These are phyloP conservation scores for Debaryomyces coudertii DNA, from an alignment of 1,139 yeast genomes.

Conservation along the genomic window DNA sequence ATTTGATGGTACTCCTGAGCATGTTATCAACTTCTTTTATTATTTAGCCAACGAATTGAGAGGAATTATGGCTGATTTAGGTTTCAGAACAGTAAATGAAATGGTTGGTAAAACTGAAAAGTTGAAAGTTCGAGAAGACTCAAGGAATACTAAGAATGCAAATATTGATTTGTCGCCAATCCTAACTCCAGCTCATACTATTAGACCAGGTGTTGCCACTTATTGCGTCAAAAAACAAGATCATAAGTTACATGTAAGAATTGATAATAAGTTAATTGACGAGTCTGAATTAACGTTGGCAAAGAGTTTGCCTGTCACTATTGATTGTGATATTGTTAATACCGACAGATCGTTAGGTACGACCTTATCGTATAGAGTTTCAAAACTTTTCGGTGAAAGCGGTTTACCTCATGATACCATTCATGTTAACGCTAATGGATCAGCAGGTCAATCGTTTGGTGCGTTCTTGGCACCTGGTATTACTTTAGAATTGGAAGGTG, in stretches of 20 bases:
- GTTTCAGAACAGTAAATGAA: slow-evolving; percentile 93
- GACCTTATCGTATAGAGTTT: slow-evolving; percentile 89
- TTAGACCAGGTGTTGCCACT: slow-evolving; percentile 98
- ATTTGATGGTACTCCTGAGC: slow-evolving; percentile 97
- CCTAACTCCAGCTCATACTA: slow-evolving; percentile 93
- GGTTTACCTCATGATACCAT: slow-evolving; percentile 96
- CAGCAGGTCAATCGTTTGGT: slow-evolving; percentile 99
- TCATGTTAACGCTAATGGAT: slow-evolving; percentile 87
- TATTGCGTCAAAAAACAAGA: slow-evolving; percentile 93
- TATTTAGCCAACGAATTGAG: slow-evolving; percentile 92
- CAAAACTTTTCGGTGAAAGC: slow-evolving; percentile 88
- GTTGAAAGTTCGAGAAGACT: slow-evolving; percentile 80
- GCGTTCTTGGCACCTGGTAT: slow-evolving; percentile 97
- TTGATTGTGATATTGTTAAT: slow-evolving; percentile 89
- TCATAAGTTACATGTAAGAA: slow-evolving; percentile 86
- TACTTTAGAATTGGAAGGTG: slow-evolving; percentile 94
- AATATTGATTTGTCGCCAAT: slow-evolving; percentile 91
- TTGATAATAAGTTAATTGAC: slow-evolving; percentile 93
- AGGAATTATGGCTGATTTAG: slow-evolving; percentile 89
- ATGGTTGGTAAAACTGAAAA: slow-evolving; percentile 98
- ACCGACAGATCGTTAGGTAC: slow-evolving; percentile 97
- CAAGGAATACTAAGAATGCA: slow-evolving; percentile 86
- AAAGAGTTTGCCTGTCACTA: slow-evolving; percentile 91
- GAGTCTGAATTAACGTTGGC: slow-evolving; percentile 93
- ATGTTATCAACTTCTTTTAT: slow-evolving; percentile 95